Evolutionary conservation across 768 basidiomycete species (phyloP), one percentile per base, ranked within the genome.

Genomic region (Mycena metata): DNA sequence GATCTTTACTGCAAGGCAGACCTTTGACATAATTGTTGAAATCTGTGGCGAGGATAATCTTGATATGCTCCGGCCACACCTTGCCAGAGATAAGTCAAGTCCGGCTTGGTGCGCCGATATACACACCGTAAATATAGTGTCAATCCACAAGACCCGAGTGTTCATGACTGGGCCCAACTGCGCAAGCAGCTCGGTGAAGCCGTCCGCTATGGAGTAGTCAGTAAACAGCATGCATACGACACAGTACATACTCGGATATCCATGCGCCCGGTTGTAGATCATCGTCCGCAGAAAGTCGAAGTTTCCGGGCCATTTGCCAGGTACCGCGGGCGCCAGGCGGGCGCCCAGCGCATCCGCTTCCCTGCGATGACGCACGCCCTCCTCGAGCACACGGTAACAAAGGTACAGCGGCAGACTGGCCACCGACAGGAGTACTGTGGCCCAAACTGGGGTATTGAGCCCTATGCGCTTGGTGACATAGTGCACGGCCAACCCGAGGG

Each of bases 241-340:
- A 9, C 52, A 51, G 3, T 60, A n/a, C n/a, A n/a, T n/a, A 81
- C 80, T 78, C 59, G 78, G 80, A 67, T 81, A 80, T 10, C 80
- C 81, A 21, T 70, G 46, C 4, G 41, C 70, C 19, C 76, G 78
- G 47, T 75, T 75, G 63, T 68, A 57, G 30, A 76, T 43, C 43
- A 76, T 30, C 17, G 2, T 54, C 23, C 67, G 11, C 72, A 81
- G 59, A 21, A 74, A 15, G 52, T 79, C 78, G 16, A 78, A 19
- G 47, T 78, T 80, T 39, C 79, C 79, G 5, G 76, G 58, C 24
- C 19, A 42, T 26, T 72, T 42, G 9, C 76, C 77, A 2, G 13
- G 51, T 7, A 76, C 41, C 16, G 33, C 6, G 4, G 62, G 70
- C 51, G 74, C 78, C 6, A 67, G 64, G 12, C 76, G 75, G 16